phyloP scores from a whole-genome alignment of 768 basidiomycete genomes.

The Hebeloma cylindrosporum region DNA sequence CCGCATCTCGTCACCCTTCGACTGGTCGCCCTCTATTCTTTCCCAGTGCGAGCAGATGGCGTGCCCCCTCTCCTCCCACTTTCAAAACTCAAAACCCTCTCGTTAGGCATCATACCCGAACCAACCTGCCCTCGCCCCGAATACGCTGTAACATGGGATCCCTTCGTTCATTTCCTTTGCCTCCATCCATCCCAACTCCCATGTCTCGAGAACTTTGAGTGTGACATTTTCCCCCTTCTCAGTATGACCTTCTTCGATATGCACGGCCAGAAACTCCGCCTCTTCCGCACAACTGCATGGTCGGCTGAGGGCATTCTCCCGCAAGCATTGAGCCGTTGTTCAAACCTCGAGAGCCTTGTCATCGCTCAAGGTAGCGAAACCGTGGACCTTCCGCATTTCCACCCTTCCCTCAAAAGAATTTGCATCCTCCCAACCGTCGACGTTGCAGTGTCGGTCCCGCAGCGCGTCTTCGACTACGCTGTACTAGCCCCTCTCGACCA shows the following conservation, averaged over 20 bases:
- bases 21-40: constrained; percentile 40
- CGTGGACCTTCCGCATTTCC: constrained; percentile 32
- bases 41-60: constrained; percentile 22
- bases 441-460: constrained; percentile 35
- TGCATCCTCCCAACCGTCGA: constrained; percentile 45
- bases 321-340: constrained; percentile 35
- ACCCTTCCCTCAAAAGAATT: constrained; percentile 40
- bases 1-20: constrained; percentile 40
- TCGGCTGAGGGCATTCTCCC: constrained; percentile 31
- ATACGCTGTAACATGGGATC: constrained; percentile 36
- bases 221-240: constrained; percentile 37
- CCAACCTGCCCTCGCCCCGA: constrained; percentile 17
- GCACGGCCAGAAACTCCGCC: constrained; percentile 43
- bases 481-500: constrained; percentile 42
- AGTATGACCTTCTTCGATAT: constrained; percentile 36
- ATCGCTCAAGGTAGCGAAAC: constrained; percentile 33
- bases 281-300: constrained; percentile 38
- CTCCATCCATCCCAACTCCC: constrained; percentile 37
- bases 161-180: constrained; percentile 38
- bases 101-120: constrained; percentile 38
- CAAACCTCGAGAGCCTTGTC: constrained; percentile 43
- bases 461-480: constrained; percentile 36
- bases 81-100: constrained; percentile 40
- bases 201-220: constrained; percentile 41
- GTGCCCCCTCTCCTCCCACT: constrained; percentile 28